A percentile compares a stretch with the other conserved stretches of the same genome.
These are phyloP conservation scores for Ajuga chamaepitys DNA, from an alignment of 257 asterid species.

Conservation along the genomic window DNA sequence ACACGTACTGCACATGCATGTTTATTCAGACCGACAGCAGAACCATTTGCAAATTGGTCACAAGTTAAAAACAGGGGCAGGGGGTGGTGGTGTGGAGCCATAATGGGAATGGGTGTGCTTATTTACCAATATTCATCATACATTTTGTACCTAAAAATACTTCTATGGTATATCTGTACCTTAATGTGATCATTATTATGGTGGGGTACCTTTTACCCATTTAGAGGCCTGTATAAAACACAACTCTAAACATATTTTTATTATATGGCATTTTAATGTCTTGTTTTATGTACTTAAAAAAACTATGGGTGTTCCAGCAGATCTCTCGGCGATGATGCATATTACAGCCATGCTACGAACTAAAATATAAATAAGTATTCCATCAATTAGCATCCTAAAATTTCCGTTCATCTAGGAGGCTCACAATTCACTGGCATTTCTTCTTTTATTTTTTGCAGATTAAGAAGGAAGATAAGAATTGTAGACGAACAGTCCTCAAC, in stretches of 20 bases:
- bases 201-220: no score
- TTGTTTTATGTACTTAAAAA: not conserved
- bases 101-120: no score
- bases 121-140: no score
- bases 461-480: slow-evolving; percentile 74
- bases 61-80: no score
- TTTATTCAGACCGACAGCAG: no score
- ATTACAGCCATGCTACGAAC: not conserved
- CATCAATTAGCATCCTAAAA: slow-evolving; percentile 1
- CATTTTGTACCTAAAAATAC: no score
- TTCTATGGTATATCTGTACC: no score
- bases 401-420: not conserved
- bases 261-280: not conserved
- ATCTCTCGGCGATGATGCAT: not conserved
- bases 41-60: no score
- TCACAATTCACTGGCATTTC: not conserved
- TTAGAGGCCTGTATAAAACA: not conserved
- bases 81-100: no score
- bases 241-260: not conserved
- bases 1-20: no score
- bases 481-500: slow-evolving; percentile 77
- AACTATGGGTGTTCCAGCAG: not conserved
- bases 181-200: no score
- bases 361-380: not conserved
- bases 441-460: slow-evolving; percentile 35